Evolutionary conservation across 2,329 filamentous ascomycete species (phyloP).

Genomic region (Phyllosticta paracitricarpa): DNA sequence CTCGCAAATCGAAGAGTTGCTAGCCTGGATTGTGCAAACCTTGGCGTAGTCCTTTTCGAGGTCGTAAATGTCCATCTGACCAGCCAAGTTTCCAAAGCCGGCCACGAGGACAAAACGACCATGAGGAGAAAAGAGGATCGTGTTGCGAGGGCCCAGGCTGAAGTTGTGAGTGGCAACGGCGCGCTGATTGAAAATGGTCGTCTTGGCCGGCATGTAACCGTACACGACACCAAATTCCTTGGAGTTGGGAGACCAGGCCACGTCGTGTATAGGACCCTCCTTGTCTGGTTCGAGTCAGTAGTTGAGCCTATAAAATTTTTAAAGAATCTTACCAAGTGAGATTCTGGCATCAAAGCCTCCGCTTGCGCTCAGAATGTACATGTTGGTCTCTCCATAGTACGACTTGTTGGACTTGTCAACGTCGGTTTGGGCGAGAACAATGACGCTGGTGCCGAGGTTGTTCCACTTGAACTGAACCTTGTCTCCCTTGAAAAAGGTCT

Average conservation of each 20-base stretch:
- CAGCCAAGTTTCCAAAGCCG: conserved; percentile 93
- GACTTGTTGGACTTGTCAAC: conserved; percentile 98
- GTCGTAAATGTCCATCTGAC: conserved; percentile 96
- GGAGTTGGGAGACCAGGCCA: conserved; percentile 95
- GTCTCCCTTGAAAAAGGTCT: conserved; percentile 98
- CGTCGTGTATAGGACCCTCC: conserved; percentile 95
- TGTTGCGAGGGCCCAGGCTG: conserved; percentile 81
- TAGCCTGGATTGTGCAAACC: conserved; percentile 85
- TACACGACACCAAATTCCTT: conserved; percentile 98
- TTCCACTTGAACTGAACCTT: conserved; percentile 99
- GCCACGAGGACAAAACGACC: conserved; percentile 89
- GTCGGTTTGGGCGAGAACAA: conserved; percentile 94
- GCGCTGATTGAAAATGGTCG: conserved; percentile 90
- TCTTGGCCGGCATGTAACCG: conserved; percentile 98
- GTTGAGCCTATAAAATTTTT: neutral
- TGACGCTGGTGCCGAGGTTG: conserved; percentile 74
- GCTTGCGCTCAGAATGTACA: conserved; percentile 88
- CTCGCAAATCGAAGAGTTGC: conserved; percentile 90
- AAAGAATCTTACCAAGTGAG: conserved; percentile 47
- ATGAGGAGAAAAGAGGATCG: conserved; percentile 86
- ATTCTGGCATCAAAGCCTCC: conserved; percentile 89
- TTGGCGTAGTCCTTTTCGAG: conserved; percentile 89
- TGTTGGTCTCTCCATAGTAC: conserved; percentile 96
- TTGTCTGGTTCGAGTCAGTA: conserved; percentile 53
- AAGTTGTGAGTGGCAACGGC: conserved; percentile 78